Percentiles rank a stretch among this genome's conserved stretches.
Evolutionary conservation across 352 stramenopile species (phyloP).

Genomic region (Phytophthora idaei): DNA sequence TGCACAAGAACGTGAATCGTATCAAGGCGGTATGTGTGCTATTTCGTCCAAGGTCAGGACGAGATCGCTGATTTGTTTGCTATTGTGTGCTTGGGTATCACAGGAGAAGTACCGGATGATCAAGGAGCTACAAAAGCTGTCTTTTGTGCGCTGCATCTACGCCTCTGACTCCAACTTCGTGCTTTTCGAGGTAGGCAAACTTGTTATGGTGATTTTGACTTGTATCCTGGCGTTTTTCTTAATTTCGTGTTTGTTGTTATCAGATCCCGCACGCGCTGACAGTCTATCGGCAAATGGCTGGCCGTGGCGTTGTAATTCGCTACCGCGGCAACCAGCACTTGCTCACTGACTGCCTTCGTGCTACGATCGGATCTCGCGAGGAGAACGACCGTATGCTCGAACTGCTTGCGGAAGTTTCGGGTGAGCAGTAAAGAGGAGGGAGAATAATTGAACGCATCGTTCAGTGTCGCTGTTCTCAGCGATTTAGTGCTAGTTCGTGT

Average conservation of each 20-base stretch:
- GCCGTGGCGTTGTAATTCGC: constrained; percentile 94
- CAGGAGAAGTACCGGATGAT: constrained; percentile 87
- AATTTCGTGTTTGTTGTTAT: constrained; percentile 18
- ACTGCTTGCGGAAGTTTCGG: constrained; percentile 73
- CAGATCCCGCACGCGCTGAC: constrained; percentile 88
- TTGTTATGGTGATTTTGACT: background rate
- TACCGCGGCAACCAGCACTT: constrained; percentile 97
- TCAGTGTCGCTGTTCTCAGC: constrained; percentile 11
- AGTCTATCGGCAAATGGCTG: constrained; percentile 95
- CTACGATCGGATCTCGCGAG: constrained; percentile 93
- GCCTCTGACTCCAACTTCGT: constrained; percentile 98
- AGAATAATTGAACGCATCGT: background rate
- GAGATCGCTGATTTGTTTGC: constrained; percentile 9
- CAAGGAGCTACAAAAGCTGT: constrained; percentile 82
- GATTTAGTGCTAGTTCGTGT: constrained; percentile 1
- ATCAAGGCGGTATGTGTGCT: constrained; percentile 60
- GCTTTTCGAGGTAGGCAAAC: constrained; percentile 89
- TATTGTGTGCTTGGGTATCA: background rate
- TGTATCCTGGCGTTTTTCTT: constrained; percentile 9
- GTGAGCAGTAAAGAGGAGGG: constrained; percentile 43
- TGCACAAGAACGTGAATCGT: constrained; percentile 65
- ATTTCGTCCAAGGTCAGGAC: background rate
- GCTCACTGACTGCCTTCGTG: constrained; percentile 94
- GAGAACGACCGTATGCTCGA: constrained; percentile 95
- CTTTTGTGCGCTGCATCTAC: constrained; percentile 94